phyloP scores from a whole-genome alignment of 192 early-diverging fungal species.

The Coemansia sp. region DNA sequence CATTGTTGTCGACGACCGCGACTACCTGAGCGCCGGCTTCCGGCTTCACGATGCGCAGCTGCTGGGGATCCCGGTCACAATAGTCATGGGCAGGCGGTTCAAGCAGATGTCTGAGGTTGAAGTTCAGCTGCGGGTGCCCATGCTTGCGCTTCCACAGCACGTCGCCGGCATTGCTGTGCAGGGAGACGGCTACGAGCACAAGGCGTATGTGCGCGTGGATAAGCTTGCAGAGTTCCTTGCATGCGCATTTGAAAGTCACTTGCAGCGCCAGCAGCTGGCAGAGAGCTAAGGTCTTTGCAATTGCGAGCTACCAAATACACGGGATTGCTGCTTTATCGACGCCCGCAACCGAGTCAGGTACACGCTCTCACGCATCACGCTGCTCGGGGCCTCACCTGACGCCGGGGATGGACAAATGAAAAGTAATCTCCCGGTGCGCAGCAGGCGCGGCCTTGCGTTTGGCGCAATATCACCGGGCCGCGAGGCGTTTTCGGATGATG shows the following conservation, averaged over 20 bases:
- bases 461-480: too few species aligned
- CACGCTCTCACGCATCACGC: too few species aligned
- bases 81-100: conserved; percentile 69
- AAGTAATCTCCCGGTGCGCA: too few species aligned
- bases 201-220: conserved; percentile 10
- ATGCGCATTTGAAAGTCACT: conserved; percentile 5
- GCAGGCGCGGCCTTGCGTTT: too few species aligned
- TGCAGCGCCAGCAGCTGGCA: neutral
- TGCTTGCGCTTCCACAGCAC: neutral
- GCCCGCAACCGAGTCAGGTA: too few species aligned
- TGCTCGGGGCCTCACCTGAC: too few species aligned
- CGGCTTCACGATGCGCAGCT: conserved; percentile 78
- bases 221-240: conserved; percentile 19
- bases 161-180: conserved; percentile 4
- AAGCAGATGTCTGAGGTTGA: conserved; percentile 19
- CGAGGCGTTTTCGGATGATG: too few species aligned
- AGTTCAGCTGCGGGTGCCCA: conserved; percentile 41
- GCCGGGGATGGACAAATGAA: too few species aligned
- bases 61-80: conserved; percentile 75
- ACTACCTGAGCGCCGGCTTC: conserved; percentile 62
- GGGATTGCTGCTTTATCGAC: too few species aligned
- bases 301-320: neutral
- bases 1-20: conserved; percentile 70
- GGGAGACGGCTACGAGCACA: conserved; percentile 6
- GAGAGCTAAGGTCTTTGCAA: neutral